Base-by-base conservation (phyloP, 1,284 basidiomycete genomes). In the Moesziomyces globuligerus region DNA sequence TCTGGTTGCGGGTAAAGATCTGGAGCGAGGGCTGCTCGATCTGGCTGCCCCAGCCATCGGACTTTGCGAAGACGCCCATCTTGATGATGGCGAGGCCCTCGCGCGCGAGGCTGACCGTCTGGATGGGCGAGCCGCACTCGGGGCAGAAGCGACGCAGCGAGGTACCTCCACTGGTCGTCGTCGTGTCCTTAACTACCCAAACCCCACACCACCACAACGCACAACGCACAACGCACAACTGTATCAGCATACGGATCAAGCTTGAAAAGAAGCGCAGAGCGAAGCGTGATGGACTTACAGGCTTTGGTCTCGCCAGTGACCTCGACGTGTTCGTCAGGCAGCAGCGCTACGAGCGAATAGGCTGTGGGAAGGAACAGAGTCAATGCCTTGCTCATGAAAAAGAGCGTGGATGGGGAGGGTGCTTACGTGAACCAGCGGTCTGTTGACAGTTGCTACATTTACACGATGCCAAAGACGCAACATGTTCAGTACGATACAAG, bases 11-110 rank as follows among this genome's bases (percentile, higher is more conserved):
- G 13, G 41, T 48, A 18, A 54, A 69, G 18, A 62, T 42, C 41
- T 69, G 59, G 9, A 41, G 32, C 6, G 24, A 25, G 13, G 64
- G 64, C 8, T 13, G n/a, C n/a, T 26, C 29, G 40, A 58, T 52
- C 8, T 58, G 21, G 17, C 45, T 45, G 5, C 47, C 41, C 46
- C 47, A 60, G 9, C 20, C 48, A 20, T 40, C 28, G 10, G 34
- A 25, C 8, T 62, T 51, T 9, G 55, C 59, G 24, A 69, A 69
- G 4, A 69, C 34, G 13, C 66, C 66, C 47, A 56, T 53, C 34
- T 69, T 69, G 66, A 69, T 40, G 39, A 69, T 51, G 38, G 59
- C 47, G 15, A 32, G 24, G 10, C 59, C 51, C 3, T 49, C 23
- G 8, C 25, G 20, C 5, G 44, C 26, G 28, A 58, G 45, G 21